A percentile compares a stretch with the other conserved stretches of the same genome.
Evolutionary conservation across 2,329 filamentous ascomycete species (phyloP).

Genomic region (Stagonosporopsis vannaccii): DNA sequence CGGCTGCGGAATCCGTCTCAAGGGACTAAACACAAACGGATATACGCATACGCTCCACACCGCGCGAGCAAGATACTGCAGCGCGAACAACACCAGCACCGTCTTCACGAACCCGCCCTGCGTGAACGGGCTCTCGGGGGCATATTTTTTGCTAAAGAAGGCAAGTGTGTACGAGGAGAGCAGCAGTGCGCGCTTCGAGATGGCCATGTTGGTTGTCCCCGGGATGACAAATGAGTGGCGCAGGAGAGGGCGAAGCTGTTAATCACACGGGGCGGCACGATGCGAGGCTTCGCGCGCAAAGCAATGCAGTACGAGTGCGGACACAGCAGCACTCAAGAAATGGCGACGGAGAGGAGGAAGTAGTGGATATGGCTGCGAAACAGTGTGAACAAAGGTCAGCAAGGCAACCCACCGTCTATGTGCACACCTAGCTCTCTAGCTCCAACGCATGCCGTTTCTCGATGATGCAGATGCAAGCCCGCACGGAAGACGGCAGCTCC

Average conservation of each 20-base stretch:
- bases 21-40: slow-evolving; percentile 64
- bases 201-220: slow-evolving; percentile 30
- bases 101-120: slow-evolving; percentile 48
- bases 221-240: not conserved
- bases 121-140: slow-evolving; percentile 41
- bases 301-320: too few species aligned
- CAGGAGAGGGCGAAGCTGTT: not conserved
- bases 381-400: not conserved
- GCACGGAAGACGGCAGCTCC: slow-evolving; percentile 2
- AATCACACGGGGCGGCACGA: not conserved
- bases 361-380: not conserved
- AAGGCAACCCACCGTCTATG: not conserved
- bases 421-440: slow-evolving; percentile 6
- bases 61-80: slow-evolving; percentile 45
- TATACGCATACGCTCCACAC: slow-evolving; percentile 61
- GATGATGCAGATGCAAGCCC: slow-evolving; percentile 13
- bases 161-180: slow-evolving; percentile 35
- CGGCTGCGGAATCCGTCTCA: slow-evolving; percentile 65
- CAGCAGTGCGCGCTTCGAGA: slow-evolving; percentile 37
- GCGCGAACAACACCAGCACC: slow-evolving; percentile 50
- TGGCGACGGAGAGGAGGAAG: not conserved
- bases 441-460: slow-evolving; percentile 19
- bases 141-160: slow-evolving; percentile 44
- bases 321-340: not conserved
- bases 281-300: too few species aligned